These are phyloP conservation scores for Podaxis pistillaris DNA, from an alignment of 768 basidiomycete genomes.

Conservation along the genomic window DNA sequence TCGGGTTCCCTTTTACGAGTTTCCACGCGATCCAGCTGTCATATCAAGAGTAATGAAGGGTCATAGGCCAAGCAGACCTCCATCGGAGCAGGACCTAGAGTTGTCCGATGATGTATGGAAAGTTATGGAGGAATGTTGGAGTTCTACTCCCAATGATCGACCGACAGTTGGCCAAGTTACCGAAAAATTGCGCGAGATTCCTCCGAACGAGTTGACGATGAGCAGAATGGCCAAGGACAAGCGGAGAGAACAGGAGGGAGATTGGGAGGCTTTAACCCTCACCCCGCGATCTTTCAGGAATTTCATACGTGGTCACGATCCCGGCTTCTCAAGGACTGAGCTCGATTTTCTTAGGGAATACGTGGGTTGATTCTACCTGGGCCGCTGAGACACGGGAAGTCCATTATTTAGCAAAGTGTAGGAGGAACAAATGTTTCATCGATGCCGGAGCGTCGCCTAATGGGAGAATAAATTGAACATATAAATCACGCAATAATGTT, in stretches of 20 bases:
- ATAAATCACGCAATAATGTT: too few species aligned
- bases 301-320: background rate
- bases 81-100: background rate
- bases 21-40: conserved; percentile 17
- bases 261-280: background rate
- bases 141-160: background rate
- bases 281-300: background rate
- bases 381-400: background rate
- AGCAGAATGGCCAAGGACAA: background rate
- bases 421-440: too few species aligned
- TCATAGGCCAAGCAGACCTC: background rate
- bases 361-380: background rate
- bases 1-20: conserved; percentile 20
- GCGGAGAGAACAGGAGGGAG: background rate
- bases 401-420: too few species aligned
- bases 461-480: too few species aligned
- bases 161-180: background rate
- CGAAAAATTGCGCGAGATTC: background rate
- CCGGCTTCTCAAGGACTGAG: background rate
- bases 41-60: conserved; percentile 9
- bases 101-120: background rate
- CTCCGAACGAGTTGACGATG: background rate
- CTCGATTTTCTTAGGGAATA: background rate
- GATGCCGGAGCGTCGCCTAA: too few species aligned
- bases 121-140: conserved; percentile 1